Base-by-base conservation (phyloP, 1,284 basidiomycete species). In the Puccinia coronata region DNA sequence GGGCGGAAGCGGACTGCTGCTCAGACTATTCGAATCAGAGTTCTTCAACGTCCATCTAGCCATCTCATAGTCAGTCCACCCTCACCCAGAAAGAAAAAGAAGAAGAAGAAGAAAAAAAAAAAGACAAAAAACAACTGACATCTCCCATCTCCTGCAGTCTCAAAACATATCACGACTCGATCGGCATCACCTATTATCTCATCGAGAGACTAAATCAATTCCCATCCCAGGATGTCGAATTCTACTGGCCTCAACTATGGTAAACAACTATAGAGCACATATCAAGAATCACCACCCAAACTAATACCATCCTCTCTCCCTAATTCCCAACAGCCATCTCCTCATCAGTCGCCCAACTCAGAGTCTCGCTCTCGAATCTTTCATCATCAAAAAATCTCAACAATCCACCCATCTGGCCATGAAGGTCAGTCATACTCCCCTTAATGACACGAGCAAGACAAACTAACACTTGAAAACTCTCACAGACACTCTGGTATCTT, bases 211-310 rank as follows among this genome's bases (percentile, higher is more conserved):
- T 98, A 85, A 89, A 90, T 83, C 90, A 91, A 81, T 90, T 95
- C 85, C 91, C 92, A 82, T 90, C 90, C 25, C 89, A 91, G 80
- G 94, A 98, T 83, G 89, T 98, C 81, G 91, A 92, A 84, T 95
- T 96, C 87, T 94, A 96, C 84, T 98, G 96, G 95, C 94, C 95
- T 28, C 96, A 97, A 86, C 90, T 98, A 86, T 97, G 94, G 95
- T 96, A 72, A 63, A 20, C 28, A 18, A 43, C 5, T 9, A 43
- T 43, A 11, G 70, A 53, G 31, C 34, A 69, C 9, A 8, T 23
- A 34, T 31, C 53, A 34, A 65, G 6, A 25, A 65, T 65, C 65
- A 55, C 31, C 18, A 77, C 18, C 53, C 18, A 63, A 28, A 16
- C 25, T 23, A 9, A 31, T 47, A 20, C 16, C 63, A 20, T 77